phyloP scores from a whole-genome alignment of 345 rosid species.

The rapeseed (Brassica napus) region Da-Ae NC_063435.1:10854501-10855000 shows the following conservation, averaged over 20 bases:
- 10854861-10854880: constrained; percentile 56
- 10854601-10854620: constrained; percentile 82
- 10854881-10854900: constrained; percentile 60
- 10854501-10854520: constrained; percentile 59
- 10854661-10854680: constrained; percentile 57
- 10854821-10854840: constrained; percentile 86
- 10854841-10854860: constrained; percentile 59
- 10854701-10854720: constrained; percentile 66
- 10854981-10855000: constrained; percentile 52
- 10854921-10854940: constrained; percentile 74
- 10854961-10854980: constrained; percentile 64
- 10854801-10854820: constrained; percentile 75
- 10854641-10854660: constrained; percentile 67
- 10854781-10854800: constrained; percentile 53
- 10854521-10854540: constrained; percentile 88
- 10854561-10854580: constrained; percentile 75
- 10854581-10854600: constrained; percentile 65
- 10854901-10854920: constrained; percentile 70
- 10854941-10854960: constrained; percentile 71
- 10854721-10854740: constrained; percentile 74
- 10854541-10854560: constrained; percentile 68
- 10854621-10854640: constrained; percentile 77
- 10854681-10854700: constrained; percentile 54
- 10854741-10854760: constrained; percentile 54
- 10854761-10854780: constrained; percentile 72